Percentiles rank a stretch among this genome's conserved stretches.
Evolutionary conservation across 768 basidiomycete species (phyloP).

Genomic region (Gymnopilus junonius): DNA sequence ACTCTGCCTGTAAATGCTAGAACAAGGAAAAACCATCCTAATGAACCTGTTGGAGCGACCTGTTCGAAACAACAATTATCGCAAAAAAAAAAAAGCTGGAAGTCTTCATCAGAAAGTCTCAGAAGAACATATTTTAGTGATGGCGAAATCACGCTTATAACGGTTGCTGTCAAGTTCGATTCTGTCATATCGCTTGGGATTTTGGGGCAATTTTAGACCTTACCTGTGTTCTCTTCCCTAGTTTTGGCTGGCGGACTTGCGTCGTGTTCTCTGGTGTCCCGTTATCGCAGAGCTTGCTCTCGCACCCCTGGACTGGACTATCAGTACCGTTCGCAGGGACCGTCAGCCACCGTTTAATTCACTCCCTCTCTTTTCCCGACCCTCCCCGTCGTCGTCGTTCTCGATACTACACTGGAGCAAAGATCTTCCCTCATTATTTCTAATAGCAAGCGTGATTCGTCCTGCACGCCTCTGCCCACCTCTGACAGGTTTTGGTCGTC

Average conservation of each 20-base stretch:
- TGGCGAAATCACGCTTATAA: constrained; percentile 17
- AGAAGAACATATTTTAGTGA: constrained; percentile 2
- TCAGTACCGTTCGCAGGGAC: constrained; percentile 1
- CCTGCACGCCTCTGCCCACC: background rate
- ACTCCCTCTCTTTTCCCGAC: background rate
- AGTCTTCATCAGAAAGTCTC: too few species aligned
- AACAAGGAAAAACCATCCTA: background rate
- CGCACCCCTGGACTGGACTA: constrained; percentile 6
- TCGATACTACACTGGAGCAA: background rate
- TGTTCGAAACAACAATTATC: background rate
- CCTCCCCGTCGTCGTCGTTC: background rate
- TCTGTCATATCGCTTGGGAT: constrained; percentile 9
- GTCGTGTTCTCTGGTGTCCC: constrained; percentile 15
- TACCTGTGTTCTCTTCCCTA: constrained; percentile 16
- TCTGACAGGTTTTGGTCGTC: background rate
- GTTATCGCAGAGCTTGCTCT: constrained; percentile 3
- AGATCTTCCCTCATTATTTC: background rate
- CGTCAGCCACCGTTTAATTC: constrained; percentile 8
- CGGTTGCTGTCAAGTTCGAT: background rate
- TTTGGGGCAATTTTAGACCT: constrained; percentile 12
- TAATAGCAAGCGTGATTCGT: background rate
- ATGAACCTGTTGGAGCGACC: background rate
- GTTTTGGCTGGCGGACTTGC: constrained; percentile 16
- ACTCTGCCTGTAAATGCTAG: background rate
- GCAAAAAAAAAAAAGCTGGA: background rate